Base-by-base conservation (phyloP, 2,329 filamentous ascomycete genomes). In the Pestalotiopsis fici region DNA sequence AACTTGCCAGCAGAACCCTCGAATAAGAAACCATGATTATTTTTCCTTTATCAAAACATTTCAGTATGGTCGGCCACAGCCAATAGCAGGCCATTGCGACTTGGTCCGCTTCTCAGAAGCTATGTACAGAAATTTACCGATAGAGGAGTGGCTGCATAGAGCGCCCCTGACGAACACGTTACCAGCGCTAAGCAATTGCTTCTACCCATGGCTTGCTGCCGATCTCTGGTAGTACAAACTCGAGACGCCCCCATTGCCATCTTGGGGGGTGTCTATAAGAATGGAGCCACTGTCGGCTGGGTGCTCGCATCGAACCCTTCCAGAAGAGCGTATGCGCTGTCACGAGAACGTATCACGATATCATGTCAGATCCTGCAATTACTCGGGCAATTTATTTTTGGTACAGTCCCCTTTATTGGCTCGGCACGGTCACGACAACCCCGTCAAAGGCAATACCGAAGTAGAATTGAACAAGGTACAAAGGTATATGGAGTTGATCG, bases 131-230 rank as follows among this genome's bases (percentile, higher is more conserved):
- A 35, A 56, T 37, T n/a, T 21, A n/a, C 23, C 23, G 23, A 18
- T 11, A 18, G 31, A 65, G 63, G 63, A 18, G 63, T 65, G 54
- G 50, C 13, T 43, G 54, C 56, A 65, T 25, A 47, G 21, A 64
- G 31, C 15, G n/a, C 28, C 63, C 63, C 54, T 65, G 63, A 59
- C 21, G 63, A 65, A 57, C 54, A 65, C 63, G 50, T 59, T 65
- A 50, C 28, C 54, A 9, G 28, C 63, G 63, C 50, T 65, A 65
- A 65, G 31, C 61, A 27, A 56, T 31, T 27, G 23, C 63, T 39
- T 59, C 43, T 12, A 39, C 63, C 63, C 54, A 43, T 59, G 63
- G 37, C 50, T 31, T 57, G n/a, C 31, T 55, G 63, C 63, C 50
- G 63, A 65, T 65, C 63, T 28, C 25, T 28, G 47, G 61, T 64